A percentile compares a stretch with the other conserved stretches of the same genome.
phyloP scores from a whole-genome alignment of 2,329 filamentous ascomycete genomes.

The Didymella segeticola region DNA sequence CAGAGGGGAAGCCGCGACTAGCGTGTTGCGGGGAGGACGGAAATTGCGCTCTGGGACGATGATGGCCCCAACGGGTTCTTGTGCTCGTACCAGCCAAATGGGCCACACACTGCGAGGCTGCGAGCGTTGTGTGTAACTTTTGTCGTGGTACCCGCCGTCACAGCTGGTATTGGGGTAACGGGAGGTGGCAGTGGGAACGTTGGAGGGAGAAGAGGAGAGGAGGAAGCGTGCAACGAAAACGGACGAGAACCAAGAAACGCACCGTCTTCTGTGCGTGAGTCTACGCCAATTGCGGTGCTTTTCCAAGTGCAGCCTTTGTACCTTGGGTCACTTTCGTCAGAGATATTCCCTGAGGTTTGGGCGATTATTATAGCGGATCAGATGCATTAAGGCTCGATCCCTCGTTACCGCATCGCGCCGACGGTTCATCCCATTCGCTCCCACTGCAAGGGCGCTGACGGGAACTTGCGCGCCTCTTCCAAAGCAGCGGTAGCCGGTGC shows the following conservation, averaged over 20 bases:
- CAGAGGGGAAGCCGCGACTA: constrained; percentile 16
- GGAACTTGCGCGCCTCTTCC: constrained; percentile 14
- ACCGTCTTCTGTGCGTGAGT: neutral
- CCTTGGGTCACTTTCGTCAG: constrained; percentile 6
- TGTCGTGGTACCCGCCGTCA: constrained; percentile 16
- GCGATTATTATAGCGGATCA: neutral
- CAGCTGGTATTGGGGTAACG: constrained; percentile 10
- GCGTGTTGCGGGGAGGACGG: constrained; percentile 13
- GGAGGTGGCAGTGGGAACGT: constrained; percentile 2
- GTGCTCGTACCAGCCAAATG: constrained; percentile 8
- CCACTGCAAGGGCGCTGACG: constrained; percentile 10
- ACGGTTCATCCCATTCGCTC: constrained; percentile 15
- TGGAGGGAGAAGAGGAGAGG: constrained; percentile 1
- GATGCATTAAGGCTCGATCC: neutral
- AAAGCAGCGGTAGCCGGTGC: constrained; percentile 14
- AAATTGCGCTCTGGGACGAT: constrained; percentile 9
- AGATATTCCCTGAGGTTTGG: neutral
- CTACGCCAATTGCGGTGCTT: constrained; percentile 5
- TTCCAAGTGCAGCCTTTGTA: constrained; percentile 11
- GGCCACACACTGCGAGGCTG: constrained; percentile 15
- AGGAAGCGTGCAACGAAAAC: constrained; percentile 15
- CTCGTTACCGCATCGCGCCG: constrained; percentile 4
- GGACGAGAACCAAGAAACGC: constrained; percentile 13
- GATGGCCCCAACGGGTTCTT: constrained; percentile 11
- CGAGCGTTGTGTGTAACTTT: constrained; percentile 16